Evolutionary conservation across 1,284 basidiomycete genomes (phyloP), one percentile per base, ranked within the genome.

Genomic region (Ustilago nuda): DNA sequence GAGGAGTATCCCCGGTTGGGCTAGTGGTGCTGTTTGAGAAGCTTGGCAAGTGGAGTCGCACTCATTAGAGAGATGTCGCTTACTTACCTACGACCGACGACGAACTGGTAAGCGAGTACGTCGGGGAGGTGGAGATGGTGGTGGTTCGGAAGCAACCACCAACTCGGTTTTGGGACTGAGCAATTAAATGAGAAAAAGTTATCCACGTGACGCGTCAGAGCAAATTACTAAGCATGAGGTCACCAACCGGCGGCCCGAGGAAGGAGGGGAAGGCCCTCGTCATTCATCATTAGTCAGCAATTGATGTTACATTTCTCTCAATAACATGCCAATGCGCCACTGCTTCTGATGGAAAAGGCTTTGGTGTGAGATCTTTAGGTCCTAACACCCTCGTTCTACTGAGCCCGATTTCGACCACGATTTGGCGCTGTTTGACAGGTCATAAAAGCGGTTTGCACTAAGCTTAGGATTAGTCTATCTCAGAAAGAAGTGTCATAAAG

Each of bases 401-500:
- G 48, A 27, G 3, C 23, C 27, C 27, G 33, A 11, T 50, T 50
- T 50, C 19, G 1, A 19, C 13, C 8, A 3, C 1, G 39, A 41
- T 41, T 48, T 48, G 2, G 45, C 45, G 19, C n/a, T 48, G 8
- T 48, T 48, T 48, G 45, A 19, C 45, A 48, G 48, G 27, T 50
- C 48, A 19, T 5, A 30, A 8, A 50, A 50, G 23, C 23, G 23
- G 23, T 27, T 27, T 27, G 23, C 2, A 27, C 23, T 27, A 27
- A 27, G 23, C 23, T 27, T 27, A 27, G 23, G 23, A 27, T 27
- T 27, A 27, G 23, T 3, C 23, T 27, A 27, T 3, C 23, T 27
- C 23, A 27, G 23, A 27, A 30, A 54, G 48, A 63, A 56, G 60
- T 66, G 64, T 66, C 69, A 66, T 59, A 56, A 58, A 62, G 15